Evolutionary conservation across 1,284 basidiomycete genomes (phyloP).

Genomic region (Leccinum fallax): DNA sequence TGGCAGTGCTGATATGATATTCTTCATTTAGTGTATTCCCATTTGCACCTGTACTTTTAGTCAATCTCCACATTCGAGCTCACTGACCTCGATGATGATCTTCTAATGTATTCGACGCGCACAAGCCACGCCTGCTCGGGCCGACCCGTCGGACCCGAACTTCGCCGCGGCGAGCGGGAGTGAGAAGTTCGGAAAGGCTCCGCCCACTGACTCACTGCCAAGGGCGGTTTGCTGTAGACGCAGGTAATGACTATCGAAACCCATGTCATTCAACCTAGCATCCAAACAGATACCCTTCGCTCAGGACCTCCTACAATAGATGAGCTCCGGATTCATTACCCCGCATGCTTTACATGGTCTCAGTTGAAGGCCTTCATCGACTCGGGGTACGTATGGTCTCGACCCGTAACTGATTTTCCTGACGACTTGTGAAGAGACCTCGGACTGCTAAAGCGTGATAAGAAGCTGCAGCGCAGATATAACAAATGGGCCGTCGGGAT

Average conservation of each 20-base stretch:
- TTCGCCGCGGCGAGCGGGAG: background rate
- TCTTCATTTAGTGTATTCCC: conserved; percentile 12
- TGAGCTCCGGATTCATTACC: conserved; percentile 68
- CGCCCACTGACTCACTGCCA: background rate
- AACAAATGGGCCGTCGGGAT: conserved; percentile 58
- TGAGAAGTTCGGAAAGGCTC: background rate
- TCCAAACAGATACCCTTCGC: conserved; percentile 4
- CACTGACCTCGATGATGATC: background rate
- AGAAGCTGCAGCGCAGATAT: conserved; percentile 65
- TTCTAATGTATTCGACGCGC: background rate
- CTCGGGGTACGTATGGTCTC: conserved; percentile 55
- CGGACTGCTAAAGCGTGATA: conserved; percentile 75
- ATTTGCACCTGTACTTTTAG: conserved; percentile 21
- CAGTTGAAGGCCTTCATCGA: conserved; percentile 77
- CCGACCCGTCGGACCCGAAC: conserved; percentile 1
- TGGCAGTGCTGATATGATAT: background rate
- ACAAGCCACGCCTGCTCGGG: background rate
- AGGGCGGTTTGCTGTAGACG: background rate
- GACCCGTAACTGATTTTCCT: background rate
- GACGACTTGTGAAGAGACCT: conserved; percentile 56
- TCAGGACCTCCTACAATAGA: conserved; percentile 64
- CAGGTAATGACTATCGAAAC: conserved; percentile 30
- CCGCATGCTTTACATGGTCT: conserved; percentile 72
- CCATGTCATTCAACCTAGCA: conserved; percentile 1
- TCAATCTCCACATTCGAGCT: background rate